Percentiles rank a stretch among this genome's conserved stretches.
Conservation (phyloP, 2,329 filamentous ascomycete species). For the Fonsecaea pugnacius region DNA sequence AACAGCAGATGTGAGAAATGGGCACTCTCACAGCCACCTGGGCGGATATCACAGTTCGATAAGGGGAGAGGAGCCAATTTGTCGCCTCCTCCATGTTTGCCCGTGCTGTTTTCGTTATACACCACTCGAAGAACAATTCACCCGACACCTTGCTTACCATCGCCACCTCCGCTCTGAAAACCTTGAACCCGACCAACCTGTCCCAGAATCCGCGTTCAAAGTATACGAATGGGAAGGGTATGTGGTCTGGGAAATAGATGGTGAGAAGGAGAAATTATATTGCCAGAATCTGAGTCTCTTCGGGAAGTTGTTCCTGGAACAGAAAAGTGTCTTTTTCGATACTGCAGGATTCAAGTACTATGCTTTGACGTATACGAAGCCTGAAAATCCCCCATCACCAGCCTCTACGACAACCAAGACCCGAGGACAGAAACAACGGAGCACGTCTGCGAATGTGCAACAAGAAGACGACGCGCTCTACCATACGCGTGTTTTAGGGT, state of each 20-base stretch:
- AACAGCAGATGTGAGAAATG: slow-evolving; percentile 41
- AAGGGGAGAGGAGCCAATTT: slow-evolving; percentile 21
- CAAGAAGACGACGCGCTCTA: slow-evolving; percentile 41
- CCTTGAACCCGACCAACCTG: slow-evolving; percentile 28
- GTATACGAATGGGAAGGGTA: slow-evolving; percentile 81
- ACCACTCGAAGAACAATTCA: slow-evolving; percentile 46
- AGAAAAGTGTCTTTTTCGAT: slow-evolving; percentile 98
- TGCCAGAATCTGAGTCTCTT: slow-evolving; percentile 95
- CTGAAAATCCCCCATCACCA: background rate
- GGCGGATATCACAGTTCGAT: background rate
- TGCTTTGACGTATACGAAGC: slow-evolving; percentile 72
- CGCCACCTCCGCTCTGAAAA: slow-evolving; percentile 39
- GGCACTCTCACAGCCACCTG: slow-evolving; percentile 13
- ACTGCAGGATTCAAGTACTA: slow-evolving; percentile 95
- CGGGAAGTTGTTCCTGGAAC: slow-evolving; percentile 95
- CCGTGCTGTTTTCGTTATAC: slow-evolving; percentile 94
- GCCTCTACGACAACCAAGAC: slow-evolving; percentile 25
- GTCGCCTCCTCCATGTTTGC: slow-evolving; percentile 63
- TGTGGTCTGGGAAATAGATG: slow-evolving; percentile 90
- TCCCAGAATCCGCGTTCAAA: slow-evolving; percentile 67
- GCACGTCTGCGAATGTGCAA: slow-evolving; percentile 23
- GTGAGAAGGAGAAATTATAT: slow-evolving; percentile 84
- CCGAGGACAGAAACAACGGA: slow-evolving; percentile 30
- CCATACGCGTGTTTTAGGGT: slow-evolving; percentile 73
- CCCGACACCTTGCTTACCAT: slow-evolving; percentile 56